Percentiles rank a stretch among this genome's conserved stretches.
Conservation (phyloP, 2,329 filamentous ascomycete species). For the Hypoxylon sp. region DNA sequence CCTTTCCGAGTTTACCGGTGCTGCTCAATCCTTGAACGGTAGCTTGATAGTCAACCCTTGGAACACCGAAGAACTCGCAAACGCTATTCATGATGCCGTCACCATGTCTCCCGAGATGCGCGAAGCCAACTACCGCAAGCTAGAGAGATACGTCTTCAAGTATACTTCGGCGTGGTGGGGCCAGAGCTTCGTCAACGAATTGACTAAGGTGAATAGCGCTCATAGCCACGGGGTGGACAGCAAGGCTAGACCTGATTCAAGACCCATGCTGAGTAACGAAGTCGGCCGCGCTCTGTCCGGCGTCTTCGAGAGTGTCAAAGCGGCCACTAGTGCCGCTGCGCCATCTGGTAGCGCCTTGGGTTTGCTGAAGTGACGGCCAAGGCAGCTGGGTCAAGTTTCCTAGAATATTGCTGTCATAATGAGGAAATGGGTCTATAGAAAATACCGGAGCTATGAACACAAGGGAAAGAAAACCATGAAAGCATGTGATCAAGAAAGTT, state of each 20-base stretch:
- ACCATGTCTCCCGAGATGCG: constrained; percentile 94
- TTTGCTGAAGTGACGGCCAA: constrained; percentile 26
- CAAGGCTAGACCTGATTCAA: constrained; percentile 35
- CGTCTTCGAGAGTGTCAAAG: constrained; percentile 49
- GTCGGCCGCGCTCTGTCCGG: constrained; percentile 46
- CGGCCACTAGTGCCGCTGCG: constrained; percentile 45
- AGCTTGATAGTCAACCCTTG: constrained; percentile 97
- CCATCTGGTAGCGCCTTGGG: constrained; percentile 42
- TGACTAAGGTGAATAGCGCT: constrained; percentile 65
- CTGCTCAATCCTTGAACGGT: constrained; percentile 93
- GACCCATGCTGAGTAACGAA: constrained; percentile 41
- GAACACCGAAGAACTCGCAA: constrained; percentile 96
- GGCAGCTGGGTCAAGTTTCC: not conserved
- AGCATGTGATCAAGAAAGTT: constrained; percentile 29
- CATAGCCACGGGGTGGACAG: constrained; percentile 45
- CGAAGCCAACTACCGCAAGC: constrained; percentile 86
- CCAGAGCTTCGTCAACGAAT: constrained; percentile 88
- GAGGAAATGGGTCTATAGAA: constrained; percentile 4
- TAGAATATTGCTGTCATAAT: not conserved
- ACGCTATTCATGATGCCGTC: constrained; percentile 94
- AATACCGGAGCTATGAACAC: constrained; percentile 22
- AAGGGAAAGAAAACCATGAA: constrained; percentile 7
- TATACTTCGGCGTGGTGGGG: constrained; percentile 99
- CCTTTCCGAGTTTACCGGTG: constrained; percentile 95
- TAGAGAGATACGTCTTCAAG: constrained; percentile 96